These are phyloP conservation scores for Vanrija sp. DNA, from an alignment of 1,284 basidiomycete genomes.

Conservation along the genomic window DNA sequence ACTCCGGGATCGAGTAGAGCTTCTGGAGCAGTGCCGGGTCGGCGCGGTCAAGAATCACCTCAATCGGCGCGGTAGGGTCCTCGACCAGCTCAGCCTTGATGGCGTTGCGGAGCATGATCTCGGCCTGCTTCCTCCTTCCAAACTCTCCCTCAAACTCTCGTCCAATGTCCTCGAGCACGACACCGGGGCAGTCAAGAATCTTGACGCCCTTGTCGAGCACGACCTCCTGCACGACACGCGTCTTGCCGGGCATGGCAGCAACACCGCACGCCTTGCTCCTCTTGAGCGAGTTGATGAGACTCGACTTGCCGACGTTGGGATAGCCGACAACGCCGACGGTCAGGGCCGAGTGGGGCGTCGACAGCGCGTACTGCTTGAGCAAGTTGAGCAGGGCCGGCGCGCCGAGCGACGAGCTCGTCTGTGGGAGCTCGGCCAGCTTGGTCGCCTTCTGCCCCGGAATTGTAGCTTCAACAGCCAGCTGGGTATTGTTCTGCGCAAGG, in stretches of 20 bases:
- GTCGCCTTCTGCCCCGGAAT: constrained; percentile 46
- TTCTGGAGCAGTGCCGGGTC: constrained; percentile 65
- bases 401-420: constrained; percentile 63
- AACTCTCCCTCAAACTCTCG: constrained; percentile 56
- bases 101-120: constrained; percentile 82
- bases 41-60: constrained; percentile 74
- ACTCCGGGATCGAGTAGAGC: constrained; percentile 75
- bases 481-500: constrained; percentile 55
- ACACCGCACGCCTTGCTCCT: constrained; percentile 81
- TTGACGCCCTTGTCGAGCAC: constrained; percentile 88
- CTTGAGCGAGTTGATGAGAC: constrained; percentile 91
- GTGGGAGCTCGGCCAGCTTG: constrained; percentile 47
- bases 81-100: constrained; percentile 87
- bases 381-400: constrained; percentile 68
- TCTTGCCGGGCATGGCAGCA: constrained; percentile 93
- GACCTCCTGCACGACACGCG: constrained; percentile 88
- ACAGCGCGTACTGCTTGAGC: constrained; percentile 81
- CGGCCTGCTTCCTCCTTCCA: constrained; percentile 59
- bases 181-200: constrained; percentile 93
- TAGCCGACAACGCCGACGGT: constrained; percentile 95
- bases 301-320: constrained; percentile 96
- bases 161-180: constrained; percentile 62
- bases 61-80: constrained; percentile 84
- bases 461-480: constrained; percentile 34
- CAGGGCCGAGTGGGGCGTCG: constrained; percentile 63